Percentiles rank a stretch among this genome's conserved stretches.
Evolutionary conservation across 768 basidiomycete species (phyloP).

Genomic region (Lactarius quietus): DNA sequence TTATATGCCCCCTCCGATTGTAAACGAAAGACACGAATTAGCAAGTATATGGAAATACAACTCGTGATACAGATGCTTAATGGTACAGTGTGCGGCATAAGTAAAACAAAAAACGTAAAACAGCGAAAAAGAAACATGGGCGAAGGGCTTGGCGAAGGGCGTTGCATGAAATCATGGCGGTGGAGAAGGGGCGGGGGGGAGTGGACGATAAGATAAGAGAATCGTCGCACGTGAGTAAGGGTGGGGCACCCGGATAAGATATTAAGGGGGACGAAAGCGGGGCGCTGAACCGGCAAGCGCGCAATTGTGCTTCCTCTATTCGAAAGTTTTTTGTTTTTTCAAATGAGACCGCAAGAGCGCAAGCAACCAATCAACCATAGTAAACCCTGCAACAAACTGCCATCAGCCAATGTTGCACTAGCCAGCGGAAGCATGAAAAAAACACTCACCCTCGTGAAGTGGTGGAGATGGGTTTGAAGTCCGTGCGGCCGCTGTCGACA

Average conservation of each 20-base stretch:
- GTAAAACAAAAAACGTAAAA: neutral
- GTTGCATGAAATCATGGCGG: neutral
- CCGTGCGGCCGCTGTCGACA: constrained; percentile 65
- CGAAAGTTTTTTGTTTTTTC: neutral
- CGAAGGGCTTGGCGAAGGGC: neutral
- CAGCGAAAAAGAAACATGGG: neutral
- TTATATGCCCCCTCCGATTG: constrained; percentile 5
- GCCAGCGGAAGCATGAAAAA: constrained; percentile 15
- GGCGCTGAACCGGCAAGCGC: constrained; percentile 7
- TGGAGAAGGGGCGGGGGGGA: neutral
- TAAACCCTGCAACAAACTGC: constrained; percentile 17
- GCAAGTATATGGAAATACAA: constrained; percentile 12
- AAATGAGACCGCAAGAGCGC: constrained; percentile 16
- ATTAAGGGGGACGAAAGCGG: neutral
- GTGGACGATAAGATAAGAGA: neutral
- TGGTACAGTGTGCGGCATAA: constrained; percentile 24
- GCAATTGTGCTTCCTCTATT: constrained; percentile 15
- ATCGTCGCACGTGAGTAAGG: neutral
- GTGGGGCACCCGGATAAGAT: constrained; percentile 7
- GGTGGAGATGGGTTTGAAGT: constrained; percentile 82
- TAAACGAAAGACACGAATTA: constrained; percentile 20
- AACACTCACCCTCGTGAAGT: constrained; percentile 72
- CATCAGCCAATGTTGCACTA: neutral
- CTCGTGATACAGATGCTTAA: constrained; percentile 24
- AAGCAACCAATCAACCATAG: constrained; percentile 23